phyloP scores from a whole-genome alignment of 768 basidiomycete genomes.

The Suillus clintonianus region DNA sequence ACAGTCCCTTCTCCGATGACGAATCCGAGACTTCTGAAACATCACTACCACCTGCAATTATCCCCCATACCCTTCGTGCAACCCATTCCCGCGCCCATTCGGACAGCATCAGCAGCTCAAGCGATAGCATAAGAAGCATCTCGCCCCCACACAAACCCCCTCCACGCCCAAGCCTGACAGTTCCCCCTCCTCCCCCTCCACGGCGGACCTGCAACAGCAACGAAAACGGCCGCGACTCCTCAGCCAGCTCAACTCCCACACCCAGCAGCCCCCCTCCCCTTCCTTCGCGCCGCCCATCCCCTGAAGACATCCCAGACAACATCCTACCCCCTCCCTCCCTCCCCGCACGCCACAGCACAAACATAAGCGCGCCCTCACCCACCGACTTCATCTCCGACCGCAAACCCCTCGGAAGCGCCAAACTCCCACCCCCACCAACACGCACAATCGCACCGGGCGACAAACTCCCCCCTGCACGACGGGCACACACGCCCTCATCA shows the following conservation, averaged over 20 bases:
- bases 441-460: constrained; percentile 70
- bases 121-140: constrained; percentile 14
- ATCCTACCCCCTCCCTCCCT: constrained; percentile 23
- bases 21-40: constrained; percentile 30
- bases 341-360: constrained; percentile 43
- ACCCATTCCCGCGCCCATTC: constrained; percentile 14
- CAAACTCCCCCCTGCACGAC: constrained; percentile 66
- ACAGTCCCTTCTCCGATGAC: constrained; percentile 33
- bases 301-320: constrained; percentile 9
- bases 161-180: constrained; percentile 18
- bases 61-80: constrained; percentile 8
- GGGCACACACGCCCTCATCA: constrained; percentile 42
- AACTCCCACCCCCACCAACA: constrained; percentile 72
- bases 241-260: constrained; percentile 15
- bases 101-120: constrained; percentile 21
- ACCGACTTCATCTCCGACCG: constrained; percentile 17
- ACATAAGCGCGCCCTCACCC: constrained; percentile 8
- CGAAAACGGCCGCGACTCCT: not conserved
- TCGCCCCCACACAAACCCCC: constrained; percentile 20
- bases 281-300: constrained; percentile 34
- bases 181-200: constrained; percentile 23
- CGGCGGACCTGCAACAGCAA: constrained; percentile 12
- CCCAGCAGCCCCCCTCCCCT: constrained; percentile 38
- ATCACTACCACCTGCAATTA: constrained; percentile 10
- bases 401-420: constrained; percentile 29